Percentiles rank a stretch among this genome's conserved stretches.
Conservation (phyloP, 768 basidiomycete species). For the Coprinopsis sp. region DNA sequence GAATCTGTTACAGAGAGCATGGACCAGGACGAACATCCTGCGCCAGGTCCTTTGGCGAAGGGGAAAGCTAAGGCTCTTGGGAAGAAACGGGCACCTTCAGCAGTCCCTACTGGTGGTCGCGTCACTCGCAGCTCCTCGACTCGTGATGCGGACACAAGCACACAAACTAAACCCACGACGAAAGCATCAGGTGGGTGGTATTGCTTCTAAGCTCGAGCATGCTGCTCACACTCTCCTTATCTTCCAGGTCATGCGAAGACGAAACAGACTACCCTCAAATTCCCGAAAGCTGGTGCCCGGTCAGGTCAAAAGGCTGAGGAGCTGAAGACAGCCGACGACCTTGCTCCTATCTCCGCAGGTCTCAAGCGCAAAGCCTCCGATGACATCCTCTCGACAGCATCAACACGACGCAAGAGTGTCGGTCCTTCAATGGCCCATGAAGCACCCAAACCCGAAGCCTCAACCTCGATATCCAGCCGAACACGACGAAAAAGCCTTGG, state of each 20-base stretch:
- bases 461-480: too few species aligned
- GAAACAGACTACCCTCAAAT: slow-evolving; percentile 2
- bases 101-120: slow-evolving; percentile 26
- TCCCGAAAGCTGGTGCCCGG: background rate
- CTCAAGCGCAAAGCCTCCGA: too few species aligned
- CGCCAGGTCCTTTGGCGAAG: background rate
- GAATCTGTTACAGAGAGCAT: too few species aligned
- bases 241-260: slow-evolving; percentile 16
- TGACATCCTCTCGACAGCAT: too few species aligned
- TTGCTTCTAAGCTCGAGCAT: background rate
- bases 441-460: too few species aligned
- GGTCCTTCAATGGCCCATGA: too few species aligned
- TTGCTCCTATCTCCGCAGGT: too few species aligned
- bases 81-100: slow-evolving; percentile 24
- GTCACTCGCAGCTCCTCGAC: slow-evolving; percentile 10
- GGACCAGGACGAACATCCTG: background rate
- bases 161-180: slow-evolving; percentile 21
- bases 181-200: slow-evolving; percentile 25
- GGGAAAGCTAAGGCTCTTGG: slow-evolving; percentile 15
- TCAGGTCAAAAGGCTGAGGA: too few species aligned
- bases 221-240: background rate
- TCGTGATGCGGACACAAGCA: slow-evolving; percentile 18
- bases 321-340: too few species aligned
- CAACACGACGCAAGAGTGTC: too few species aligned
- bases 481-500: too few species aligned